Evolutionary conservation across 345 rosid genomes (phyloP), one percentile per base, ranked within the genome.

Genomic region (Citrus glauca): DNA sequence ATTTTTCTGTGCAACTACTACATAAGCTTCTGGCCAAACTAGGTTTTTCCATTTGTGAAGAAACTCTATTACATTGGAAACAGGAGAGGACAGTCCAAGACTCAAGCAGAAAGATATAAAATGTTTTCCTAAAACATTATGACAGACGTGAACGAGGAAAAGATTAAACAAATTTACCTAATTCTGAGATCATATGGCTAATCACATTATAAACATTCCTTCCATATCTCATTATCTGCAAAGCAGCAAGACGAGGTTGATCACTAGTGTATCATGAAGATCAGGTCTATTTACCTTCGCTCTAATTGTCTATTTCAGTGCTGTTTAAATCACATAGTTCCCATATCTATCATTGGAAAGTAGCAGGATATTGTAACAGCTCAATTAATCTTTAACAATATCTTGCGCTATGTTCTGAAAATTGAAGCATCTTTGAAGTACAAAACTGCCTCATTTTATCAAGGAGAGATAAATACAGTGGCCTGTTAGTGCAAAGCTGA

Each of bases 291-390:
- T 20, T 6, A n/a, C 11, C 2, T 50, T 20, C 6, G 9, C 17
- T n/a, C 50, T 6, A 80, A 28, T 78, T 9, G 82, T 74, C 40
- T 56, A 77, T 42, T 53, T 66, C 67, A 85, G 4, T 66, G 85
- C 83, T 25, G 37, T 85, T 62, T 80, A 83, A 25, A 85, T 66
- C 73, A 82, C 85, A n/a, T 77, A 82, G 59, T 80, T 85, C 20
- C 87, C 85, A 8, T 25, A 80, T 17, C 62, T 42, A 62, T 82
- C 38, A 28, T 9, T 55, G 22, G 87, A 80, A 28, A 80, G 63
- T 5, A 45, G 55, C 66, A 82, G 5, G 28, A 80, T 70, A 9
- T 13, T 33, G 7, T n/a, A 71, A 66, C 74, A 56, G 5, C 1
- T 22, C 6, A 78, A 27, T 40, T 82, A 63, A 17, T 78, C 85